These are phyloP conservation scores for Fusarium sp. DNA, from an alignment of 2,329 filamentous ascomycete species.

Conservation along the genomic window DNA sequence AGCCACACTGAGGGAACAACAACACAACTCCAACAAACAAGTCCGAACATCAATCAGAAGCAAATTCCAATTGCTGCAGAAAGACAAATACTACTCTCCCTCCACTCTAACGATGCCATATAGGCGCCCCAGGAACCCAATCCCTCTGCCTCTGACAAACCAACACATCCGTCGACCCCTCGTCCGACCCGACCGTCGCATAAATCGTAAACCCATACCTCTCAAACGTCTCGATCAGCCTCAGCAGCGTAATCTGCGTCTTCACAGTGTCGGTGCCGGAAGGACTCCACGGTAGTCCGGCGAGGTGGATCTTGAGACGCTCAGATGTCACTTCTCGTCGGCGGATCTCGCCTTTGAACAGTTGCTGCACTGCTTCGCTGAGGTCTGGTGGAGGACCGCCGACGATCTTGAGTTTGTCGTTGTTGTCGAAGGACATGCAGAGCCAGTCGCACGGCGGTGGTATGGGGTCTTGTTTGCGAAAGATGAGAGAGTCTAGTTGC, in stretches of 20 bases:
- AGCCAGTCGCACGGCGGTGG: constrained; percentile 31
- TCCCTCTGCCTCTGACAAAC: constrained; percentile 27
- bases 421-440: constrained; percentile 25
- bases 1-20: too few relatives aligned
- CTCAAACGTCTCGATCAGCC: constrained; percentile 11
- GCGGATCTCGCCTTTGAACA: not conserved
- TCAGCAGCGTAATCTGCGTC: constrained; percentile 2
- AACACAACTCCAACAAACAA: not conserved
- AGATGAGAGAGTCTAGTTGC: constrained; percentile 21
- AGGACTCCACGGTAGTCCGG: constrained; percentile 11
- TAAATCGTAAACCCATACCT: constrained; percentile 21
- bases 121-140: constrained; percentile 32
- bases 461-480: constrained; percentile 27
- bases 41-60: not conserved
- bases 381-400: constrained; percentile 19
- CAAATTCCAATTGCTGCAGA: too few relatives aligned
- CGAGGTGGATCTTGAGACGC: not conserved
- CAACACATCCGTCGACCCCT: constrained; percentile 17
- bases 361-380: constrained; percentile 6
- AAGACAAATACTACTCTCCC: not conserved
- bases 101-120: constrained; percentile 25
- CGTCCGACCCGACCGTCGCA: constrained; percentile 9
- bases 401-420: constrained; percentile 31
- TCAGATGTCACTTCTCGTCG: constrained; percentile 5
- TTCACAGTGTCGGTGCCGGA: constrained; percentile 2